A percentile compares a stretch with the other conserved stretches of the same genome.
phyloP scores from a whole-genome alignment of 2,329 filamentous ascomycete species.

The Aspergillus nomiae region DNA sequence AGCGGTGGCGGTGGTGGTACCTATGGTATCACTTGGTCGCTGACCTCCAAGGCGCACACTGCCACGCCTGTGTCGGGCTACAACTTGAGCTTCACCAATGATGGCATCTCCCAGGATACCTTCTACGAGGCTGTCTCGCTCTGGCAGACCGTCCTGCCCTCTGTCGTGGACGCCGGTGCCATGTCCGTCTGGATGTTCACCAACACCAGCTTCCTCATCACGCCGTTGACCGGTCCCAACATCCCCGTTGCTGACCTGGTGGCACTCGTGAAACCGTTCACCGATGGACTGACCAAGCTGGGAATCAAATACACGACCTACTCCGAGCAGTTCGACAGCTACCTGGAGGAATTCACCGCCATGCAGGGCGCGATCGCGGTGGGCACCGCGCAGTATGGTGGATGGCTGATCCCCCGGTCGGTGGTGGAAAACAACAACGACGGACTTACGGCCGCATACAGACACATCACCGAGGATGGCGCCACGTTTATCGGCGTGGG shows the following conservation, averaged over 20 bases:
- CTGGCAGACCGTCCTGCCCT: slow-evolving; percentile 51
- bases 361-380: slow-evolving; percentile 36
- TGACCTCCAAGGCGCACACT: slow-evolving; percentile 56
- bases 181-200: slow-evolving; percentile 56
- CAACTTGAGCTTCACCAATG: slow-evolving; percentile 44
- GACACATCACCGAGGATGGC: slow-evolving; percentile 37
- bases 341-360: slow-evolving; percentile 33
- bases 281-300: slow-evolving; percentile 39
- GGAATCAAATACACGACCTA: slow-evolving; percentile 35
- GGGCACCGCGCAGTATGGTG: slow-evolving; percentile 41
- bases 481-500: slow-evolving; percentile 40
- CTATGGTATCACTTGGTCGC: slow-evolving; percentile 59
- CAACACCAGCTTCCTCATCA: slow-evolving; percentile 52
- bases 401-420: slow-evolving; percentile 38
- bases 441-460: slow-evolving; percentile 33
- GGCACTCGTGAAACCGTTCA: slow-evolving; percentile 51
- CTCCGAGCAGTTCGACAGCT: slow-evolving; percentile 33
- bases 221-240: slow-evolving; percentile 52
- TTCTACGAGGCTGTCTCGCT: slow-evolving; percentile 56
- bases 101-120: slow-evolving; percentile 39
- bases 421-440: slow-evolving; percentile 35
- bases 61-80: slow-evolving; percentile 48
- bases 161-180: slow-evolving; percentile 53
- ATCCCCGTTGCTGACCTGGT: slow-evolving; percentile 48
- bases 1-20: slow-evolving; percentile 62